Base-by-base conservation (phyloP, 768 basidiomycete genomes). In the Lactarius akahatsu region DNA sequence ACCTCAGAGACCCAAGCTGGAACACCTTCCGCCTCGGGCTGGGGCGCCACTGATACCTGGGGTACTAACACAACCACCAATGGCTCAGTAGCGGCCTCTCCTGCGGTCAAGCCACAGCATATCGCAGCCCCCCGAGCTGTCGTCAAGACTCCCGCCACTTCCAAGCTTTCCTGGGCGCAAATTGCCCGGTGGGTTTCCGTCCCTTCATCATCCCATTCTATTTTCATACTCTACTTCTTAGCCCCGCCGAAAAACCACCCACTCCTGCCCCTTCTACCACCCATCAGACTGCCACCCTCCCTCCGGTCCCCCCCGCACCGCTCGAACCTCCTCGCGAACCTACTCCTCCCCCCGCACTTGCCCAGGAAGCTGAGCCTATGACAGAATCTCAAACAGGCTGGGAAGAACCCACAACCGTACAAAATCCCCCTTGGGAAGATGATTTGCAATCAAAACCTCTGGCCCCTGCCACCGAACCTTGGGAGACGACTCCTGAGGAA, bases 91-190 rank as follows among this genome's bases (percentile, higher is more conserved):
- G 45, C 73, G 11, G 47, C 73, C 13, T 69, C 72, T 41, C 70
- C 79, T 28, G 70, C 79, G 3, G 76, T 80, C 57, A 77, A 77
- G 32, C 74, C 76, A 6, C 72, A 67, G 59, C 63, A 68, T 4
- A 71, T 69, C 26, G 64, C 69, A 30, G 20, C 71, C 15, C 34
- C 72, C 18, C 75, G 73, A 66, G 63, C 70, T n/a, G n/a, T 20
- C 16, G 64, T 77, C 16, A 90, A 86, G 77, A 80, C 84, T 13
- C 89, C 90, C 52, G 85, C 88, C 34, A 89, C 84, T 15, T 86
- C 89, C 9, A 91, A 92, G 78, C 76, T 90, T 66, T 92, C 92
- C 41, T 94, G 91, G 91, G 92, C 92, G 9, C 89, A 94, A 72
- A 81, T 94, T 74, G 91, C 92, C 69, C 81, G 87, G 91, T 89